These are phyloP conservation scores for Corchorus olitorius DNA, from an alignment of 345 rosid species.

Conservation along the genomic window DNA sequence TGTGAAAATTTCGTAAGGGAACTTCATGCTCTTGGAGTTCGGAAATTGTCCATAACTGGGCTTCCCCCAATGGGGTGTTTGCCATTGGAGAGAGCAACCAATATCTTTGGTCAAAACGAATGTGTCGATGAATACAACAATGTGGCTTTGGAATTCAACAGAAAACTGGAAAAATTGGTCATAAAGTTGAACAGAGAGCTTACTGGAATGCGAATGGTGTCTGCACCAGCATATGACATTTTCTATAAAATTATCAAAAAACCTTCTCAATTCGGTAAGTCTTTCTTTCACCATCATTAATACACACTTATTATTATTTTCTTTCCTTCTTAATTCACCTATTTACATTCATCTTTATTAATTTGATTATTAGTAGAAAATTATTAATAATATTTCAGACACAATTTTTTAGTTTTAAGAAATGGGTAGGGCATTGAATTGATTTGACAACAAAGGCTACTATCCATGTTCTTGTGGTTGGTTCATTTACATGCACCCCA, in stretches of 20 bases:
- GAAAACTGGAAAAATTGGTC: conserved; percentile 37
- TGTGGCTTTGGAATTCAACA: conserved; percentile 54
- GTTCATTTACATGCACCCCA: no score
- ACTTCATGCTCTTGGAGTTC: conserved; percentile 46
- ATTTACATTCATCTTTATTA: no score
- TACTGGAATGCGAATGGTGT: conserved; percentile 42
- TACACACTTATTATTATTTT: no score
- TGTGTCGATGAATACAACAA: conserved; percentile 47
- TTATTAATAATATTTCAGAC: no score
- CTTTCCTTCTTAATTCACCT: no score
- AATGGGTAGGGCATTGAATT: no score
- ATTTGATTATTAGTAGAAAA: no score
- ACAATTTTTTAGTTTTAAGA: no score
- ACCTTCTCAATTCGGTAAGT: conserved; percentile 49
- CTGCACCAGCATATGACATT: conserved; percentile 36
- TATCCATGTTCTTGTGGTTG: no score
- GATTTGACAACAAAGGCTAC: no score
- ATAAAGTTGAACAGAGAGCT: conserved; percentile 47
- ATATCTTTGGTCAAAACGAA: conserved; percentile 29
- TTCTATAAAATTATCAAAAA: conserved; percentile 40
- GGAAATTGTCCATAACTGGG: conserved; percentile 57
- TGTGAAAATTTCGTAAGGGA: conserved; percentile 39
- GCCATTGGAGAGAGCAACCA: conserved; percentile 63
- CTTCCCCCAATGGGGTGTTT: conserved; percentile 77
- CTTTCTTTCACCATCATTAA: background rate